Evolutionary conservation across 2,329 filamentous ascomycete genomes (phyloP).

Genomic region (Immersiporthe knoxdaviesiana): DNA sequence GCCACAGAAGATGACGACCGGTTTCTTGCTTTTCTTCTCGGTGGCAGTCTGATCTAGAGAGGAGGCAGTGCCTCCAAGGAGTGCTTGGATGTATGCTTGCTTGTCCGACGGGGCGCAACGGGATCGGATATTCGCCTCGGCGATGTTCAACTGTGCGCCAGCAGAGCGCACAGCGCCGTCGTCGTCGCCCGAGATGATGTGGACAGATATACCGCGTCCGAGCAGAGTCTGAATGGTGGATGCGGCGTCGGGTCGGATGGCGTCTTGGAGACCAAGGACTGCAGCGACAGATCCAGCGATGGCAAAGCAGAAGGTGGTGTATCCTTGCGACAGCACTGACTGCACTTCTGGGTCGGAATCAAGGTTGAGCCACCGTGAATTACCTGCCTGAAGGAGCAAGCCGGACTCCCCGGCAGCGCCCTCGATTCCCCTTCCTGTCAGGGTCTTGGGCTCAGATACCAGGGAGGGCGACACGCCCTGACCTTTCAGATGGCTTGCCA

Average conservation of each 20-base stretch:
- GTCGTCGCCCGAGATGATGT: slow-evolving; percentile 58
- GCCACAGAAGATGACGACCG: slow-evolving; percentile 68
- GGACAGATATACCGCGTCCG: slow-evolving; percentile 45
- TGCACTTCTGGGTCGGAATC: slow-evolving; percentile 39
- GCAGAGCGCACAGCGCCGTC: slow-evolving; percentile 49
- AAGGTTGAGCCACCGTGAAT: slow-evolving; percentile 51
- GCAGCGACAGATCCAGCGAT: slow-evolving; percentile 43
- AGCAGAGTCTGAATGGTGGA: slow-evolving; percentile 43
- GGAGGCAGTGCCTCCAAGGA: slow-evolving; percentile 32
- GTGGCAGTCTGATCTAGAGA: not conserved
- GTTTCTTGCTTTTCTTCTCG: not conserved
- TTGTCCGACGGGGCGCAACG: slow-evolving; percentile 52
- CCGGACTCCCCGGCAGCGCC: slow-evolving; percentile 34
- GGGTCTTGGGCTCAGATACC: slow-evolving; percentile 40
- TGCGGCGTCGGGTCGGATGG: slow-evolving; percentile 47
- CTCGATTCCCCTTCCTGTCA: slow-evolving; percentile 54
- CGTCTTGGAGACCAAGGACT: slow-evolving; percentile 52
- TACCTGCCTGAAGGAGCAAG: slow-evolving; percentile 49
- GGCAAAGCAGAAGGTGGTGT: slow-evolving; percentile 53
- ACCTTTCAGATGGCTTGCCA: slow-evolving; percentile 39
- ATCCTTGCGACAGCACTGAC: slow-evolving; percentile 40
- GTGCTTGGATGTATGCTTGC: slow-evolving; percentile 45
- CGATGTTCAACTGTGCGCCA: slow-evolving; percentile 46
- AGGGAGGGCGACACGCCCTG: slow-evolving; percentile 28
- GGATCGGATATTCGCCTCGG: slow-evolving; percentile 43